These are phyloP conservation scores for Sisymbrium altissimum DNA, from an alignment of 345 rosid species.

Conservation along the genomic window DNA sequence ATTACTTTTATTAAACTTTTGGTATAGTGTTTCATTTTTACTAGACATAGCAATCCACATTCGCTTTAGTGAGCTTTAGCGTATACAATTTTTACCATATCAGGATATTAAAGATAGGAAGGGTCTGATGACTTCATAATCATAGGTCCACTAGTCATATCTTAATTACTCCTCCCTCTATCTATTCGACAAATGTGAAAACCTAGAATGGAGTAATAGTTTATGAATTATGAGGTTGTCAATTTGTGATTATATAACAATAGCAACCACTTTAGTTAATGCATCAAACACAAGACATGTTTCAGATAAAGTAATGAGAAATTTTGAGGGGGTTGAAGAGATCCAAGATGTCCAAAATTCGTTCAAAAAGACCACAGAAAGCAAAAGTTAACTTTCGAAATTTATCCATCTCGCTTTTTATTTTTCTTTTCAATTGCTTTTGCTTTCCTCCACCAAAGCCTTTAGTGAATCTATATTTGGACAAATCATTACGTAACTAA, in stretches of 20 bases:
- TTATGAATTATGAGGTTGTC: slow-evolving; percentile 12
- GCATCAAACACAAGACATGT: background rate
- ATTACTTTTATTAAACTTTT: background rate
- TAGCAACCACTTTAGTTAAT: background rate
- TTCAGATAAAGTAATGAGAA: background rate
- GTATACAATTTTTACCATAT: background rate
- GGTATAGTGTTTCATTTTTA: slow-evolving; percentile 7
- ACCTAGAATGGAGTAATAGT: background rate
- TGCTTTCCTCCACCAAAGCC: background rate
- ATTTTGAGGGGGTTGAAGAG: background rate
- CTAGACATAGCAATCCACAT: background rate
- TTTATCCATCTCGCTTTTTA: background rate
- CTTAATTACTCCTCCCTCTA: background rate
- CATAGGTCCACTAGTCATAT: background rate
- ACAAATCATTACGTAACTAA: background rate
- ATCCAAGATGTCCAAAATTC: background rate
- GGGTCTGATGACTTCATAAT: background rate
- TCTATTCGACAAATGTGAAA: background rate
- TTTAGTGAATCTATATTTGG: background rate
- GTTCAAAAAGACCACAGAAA: background rate
- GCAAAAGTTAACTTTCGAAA: slow-evolving; percentile 15
- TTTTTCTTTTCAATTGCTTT: slow-evolving; percentile 1
- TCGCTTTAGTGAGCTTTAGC: background rate
- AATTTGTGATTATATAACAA: background rate
- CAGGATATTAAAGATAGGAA: background rate